A percentile compares a stretch with the other conserved stretches of the same genome.
phyloP scores from a whole-genome alignment of 2,329 filamentous ascomycete species.

The Diaporthe citriasiana region DNA sequence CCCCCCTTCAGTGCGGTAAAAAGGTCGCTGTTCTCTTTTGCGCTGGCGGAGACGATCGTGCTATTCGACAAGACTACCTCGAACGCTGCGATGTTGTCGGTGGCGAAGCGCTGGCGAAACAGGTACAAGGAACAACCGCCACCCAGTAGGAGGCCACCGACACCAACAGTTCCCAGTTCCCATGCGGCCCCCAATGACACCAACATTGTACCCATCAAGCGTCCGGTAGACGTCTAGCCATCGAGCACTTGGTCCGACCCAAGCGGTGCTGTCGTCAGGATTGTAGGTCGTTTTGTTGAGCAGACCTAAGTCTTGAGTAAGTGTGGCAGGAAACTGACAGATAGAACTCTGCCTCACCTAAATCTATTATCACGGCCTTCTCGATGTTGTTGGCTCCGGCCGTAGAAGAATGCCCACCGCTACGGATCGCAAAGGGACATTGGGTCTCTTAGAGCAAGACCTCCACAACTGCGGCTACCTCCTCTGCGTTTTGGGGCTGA shows the following conservation, averaged over 20 bases:
- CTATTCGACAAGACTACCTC: not conserved
- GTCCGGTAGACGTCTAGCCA: not conserved
- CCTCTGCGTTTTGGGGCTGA: not conserved
- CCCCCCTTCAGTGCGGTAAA: not conserved
- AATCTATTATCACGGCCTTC: not conserved
- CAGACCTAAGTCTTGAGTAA: not conserved
- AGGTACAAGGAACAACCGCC: constrained; percentile 1
- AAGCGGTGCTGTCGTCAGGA: not conserved
- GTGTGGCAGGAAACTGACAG: not conserved
- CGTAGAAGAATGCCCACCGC: not conserved
- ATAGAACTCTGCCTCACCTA: not conserved
- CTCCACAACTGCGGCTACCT: not conserved
- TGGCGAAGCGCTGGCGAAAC: not conserved
- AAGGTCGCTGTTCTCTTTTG: not conserved
- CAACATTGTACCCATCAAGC: not conserved
- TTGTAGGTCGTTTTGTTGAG: not conserved
- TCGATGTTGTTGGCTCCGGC: constrained; percentile 7
- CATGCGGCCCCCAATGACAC: not conserved
- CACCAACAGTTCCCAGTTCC: not conserved
- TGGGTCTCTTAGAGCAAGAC: not conserved
- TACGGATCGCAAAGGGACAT: not conserved
- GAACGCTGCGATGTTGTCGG: not conserved
- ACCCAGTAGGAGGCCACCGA: not conserved
- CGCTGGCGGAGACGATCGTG: not conserved
- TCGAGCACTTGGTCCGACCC: not conserved